Evolutionary conservation across 1,284 basidiomycete species (phyloP), one percentile per base, ranked within the genome.

Genomic region (Naganishia sp.): DNA sequence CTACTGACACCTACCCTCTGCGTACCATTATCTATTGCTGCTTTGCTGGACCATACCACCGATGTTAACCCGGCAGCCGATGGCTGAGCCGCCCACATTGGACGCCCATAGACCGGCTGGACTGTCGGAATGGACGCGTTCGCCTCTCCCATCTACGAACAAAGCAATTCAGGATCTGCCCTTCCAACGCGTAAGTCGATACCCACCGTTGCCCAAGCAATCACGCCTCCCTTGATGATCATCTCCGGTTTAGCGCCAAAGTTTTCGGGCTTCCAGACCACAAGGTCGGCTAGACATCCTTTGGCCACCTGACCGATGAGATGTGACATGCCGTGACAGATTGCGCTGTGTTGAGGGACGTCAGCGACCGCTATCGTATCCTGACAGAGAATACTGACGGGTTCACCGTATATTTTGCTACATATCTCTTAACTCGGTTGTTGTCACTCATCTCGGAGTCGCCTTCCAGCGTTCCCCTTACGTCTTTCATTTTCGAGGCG

Each of bases 381-480:
- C n/a, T n/a, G n/a, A 5, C n/a, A 13, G 45, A 11, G 25, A 1
- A 10, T 10, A 85, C 92, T 75, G 71, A 94, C 92, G 96, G 94
- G 77, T 99, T 99, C 78, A 99, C 87, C 11, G 95, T 99, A 78
- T 98, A 97, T 78, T 99, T 99, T 15, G 94, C 86, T 23, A 99
- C 84, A 79, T 98, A 99, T 67, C 95, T 85, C 83, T 97, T 98
- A 65, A 98, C 95, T n/a, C 95, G 85, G n/a, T 84, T 86, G 76
- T 99, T 99, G 80, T 99, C 96, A 56, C 78, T 84, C 1, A 85
- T 85, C 9, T 76, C 76, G 72, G 72, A 31, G 77, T 94, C 90
- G 5, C 89, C 89, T 21, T 86, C 74, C 48, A 92, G 81, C 0
- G 92, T 88, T 0, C 95, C 96, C 33, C 86, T 82, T 69, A 90